These are phyloP conservation scores for Fusarium nematophilum DNA, from an alignment of 2,329 filamentous ascomycete genomes.

Conservation along the genomic window DNA sequence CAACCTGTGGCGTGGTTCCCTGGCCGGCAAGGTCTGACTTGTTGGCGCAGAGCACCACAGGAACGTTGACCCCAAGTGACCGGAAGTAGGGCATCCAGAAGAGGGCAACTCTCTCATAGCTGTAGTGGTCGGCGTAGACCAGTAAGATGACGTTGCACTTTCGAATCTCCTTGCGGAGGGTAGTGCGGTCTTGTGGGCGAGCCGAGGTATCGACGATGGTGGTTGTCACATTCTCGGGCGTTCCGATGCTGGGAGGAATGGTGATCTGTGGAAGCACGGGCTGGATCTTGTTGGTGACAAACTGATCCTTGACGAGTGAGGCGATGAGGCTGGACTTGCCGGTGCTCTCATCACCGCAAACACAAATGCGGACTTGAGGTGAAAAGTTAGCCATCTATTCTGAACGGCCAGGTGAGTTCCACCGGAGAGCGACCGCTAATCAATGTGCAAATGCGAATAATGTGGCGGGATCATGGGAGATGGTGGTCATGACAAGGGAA, in stretches of 20 bases:
- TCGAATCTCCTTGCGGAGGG: slow-evolving; percentile 90
- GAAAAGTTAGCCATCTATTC: slow-evolving; percentile 31
- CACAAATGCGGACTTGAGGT: slow-evolving; percentile 82
- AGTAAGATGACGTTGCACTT: slow-evolving; percentile 97
- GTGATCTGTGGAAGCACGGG: slow-evolving; percentile 94
- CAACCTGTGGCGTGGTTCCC: slow-evolving; percentile 82
- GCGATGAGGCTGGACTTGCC: slow-evolving; percentile 95
- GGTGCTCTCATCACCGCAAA: slow-evolving; percentile 96
- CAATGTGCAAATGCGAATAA: background rate
- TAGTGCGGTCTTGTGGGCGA: slow-evolving; percentile 90
- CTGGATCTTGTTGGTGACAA: slow-evolving; percentile 95
- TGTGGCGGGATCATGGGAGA: background rate
- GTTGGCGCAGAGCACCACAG: slow-evolving; percentile 95
- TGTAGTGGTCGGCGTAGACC: slow-evolving; percentile 98
- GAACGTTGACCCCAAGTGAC: slow-evolving; percentile 97
- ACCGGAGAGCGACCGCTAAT: background rate
- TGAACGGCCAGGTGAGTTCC: background rate
- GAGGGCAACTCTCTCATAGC: slow-evolving; percentile 94
- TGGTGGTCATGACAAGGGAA: slow-evolving; percentile 6
- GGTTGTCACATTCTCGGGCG: slow-evolving; percentile 95
- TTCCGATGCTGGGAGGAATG: slow-evolving; percentile 91
- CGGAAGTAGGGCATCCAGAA: slow-evolving; percentile 99
- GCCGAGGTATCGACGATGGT: slow-evolving; percentile 98
- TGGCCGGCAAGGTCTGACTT: slow-evolving; percentile 89
- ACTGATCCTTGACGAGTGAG: slow-evolving; percentile 96